Base-by-base conservation (phyloP, 176 grass and related monocot species). In the Rhynchospora pubera region DNA sequence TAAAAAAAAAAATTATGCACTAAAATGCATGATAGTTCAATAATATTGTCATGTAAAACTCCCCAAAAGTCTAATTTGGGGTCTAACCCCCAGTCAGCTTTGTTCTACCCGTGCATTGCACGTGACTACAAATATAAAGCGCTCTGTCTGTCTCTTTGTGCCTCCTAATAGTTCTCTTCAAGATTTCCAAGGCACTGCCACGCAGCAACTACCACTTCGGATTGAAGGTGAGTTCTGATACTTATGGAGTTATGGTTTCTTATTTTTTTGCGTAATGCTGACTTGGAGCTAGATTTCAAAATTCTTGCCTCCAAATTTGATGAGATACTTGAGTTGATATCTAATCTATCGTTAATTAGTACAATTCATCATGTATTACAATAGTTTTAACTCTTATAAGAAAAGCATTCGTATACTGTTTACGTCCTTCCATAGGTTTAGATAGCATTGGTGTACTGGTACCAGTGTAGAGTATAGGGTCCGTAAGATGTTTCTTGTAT, bases 1-100 rank as follows among this genome's bases (percentile, higher is more conserved):
- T 52, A 34, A 48, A 55, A 53, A 77, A 48, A 50, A 52, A 77
- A 56, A 56, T 77, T 55, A 77, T 55, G 50, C 7, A 18, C 44
- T 22, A 12, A 19, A 63, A 62, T 80, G 23, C 32, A 63, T 15
- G 18, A 39, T 57, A 72, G 46, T 16, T 5, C 11, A 32, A 65
- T 32, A 34, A 24, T 65, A 82, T 52, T 82, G 44, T 44, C 60
- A 66, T 12, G 8, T 65, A n/a, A 2, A 43, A 30, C 60, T 15
- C 42, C n/a, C 12, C 16, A 64, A 67, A 67, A 52, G 79, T 82
- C 61, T 82, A 9, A 82, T 66, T 66, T 67, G 44, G 32, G 21
- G 12, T 50, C n/a, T 51, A 82, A 82, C 79, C 6, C 79, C 59
- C 79, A 82, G 79, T 82, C 79, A 82, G 79, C 79, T 24, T 22